Evolutionary conservation across 192 early-diverging fungal species (phyloP), one percentile per base, ranked within the genome.

Genomic region (Mortierella claussenii): DNA sequence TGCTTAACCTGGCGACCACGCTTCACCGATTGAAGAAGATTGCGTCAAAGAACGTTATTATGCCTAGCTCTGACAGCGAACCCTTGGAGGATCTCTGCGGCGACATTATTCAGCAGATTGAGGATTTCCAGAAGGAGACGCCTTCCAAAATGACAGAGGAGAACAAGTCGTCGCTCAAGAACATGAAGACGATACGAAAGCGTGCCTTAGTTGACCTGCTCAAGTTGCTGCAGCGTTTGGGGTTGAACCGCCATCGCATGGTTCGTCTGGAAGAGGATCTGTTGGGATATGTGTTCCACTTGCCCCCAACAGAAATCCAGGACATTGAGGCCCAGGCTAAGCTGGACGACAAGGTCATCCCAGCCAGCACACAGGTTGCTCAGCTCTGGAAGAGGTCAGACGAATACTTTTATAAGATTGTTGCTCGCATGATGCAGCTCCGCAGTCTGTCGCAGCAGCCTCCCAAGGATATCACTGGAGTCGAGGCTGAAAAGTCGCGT

Each of bases 201-300:
- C 94, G 92, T 65, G 87, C 94, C 2, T 64, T 92, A 3, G 91
- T 91, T 27, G 93, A 96, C 60, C 69, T 93, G 20, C 81, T 94
- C 47, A 93, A 90, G 66, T 82, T 90, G 48, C 59, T 96, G 24
- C 82, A 87, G 28, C 69, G 85, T 23, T 62, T 95, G 40, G 94
- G 94, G 21, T 62, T 90, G 23, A 80, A 84, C 43, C 78, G 78
- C 32, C 69, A 69, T 46, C 70, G 78, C 50, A 63, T 68, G 52
- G 66, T 70, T 17, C 68, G 78, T 28, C 55, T 75, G 4, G 76
- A 79, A 30, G 65, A 82, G 52, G 65, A 82, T 62, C 65, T 82
- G 17, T 68, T 79, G 67, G 81, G 78, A 20, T 82, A 82, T 56
- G 64, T 79, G 4, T 66, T 82, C 63, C 76, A 79, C 20, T 49